These are phyloP conservation scores for Leccinum griseonigrum DNA, from an alignment of 1,284 basidiomycete genomes.

Conservation along the genomic window DNA sequence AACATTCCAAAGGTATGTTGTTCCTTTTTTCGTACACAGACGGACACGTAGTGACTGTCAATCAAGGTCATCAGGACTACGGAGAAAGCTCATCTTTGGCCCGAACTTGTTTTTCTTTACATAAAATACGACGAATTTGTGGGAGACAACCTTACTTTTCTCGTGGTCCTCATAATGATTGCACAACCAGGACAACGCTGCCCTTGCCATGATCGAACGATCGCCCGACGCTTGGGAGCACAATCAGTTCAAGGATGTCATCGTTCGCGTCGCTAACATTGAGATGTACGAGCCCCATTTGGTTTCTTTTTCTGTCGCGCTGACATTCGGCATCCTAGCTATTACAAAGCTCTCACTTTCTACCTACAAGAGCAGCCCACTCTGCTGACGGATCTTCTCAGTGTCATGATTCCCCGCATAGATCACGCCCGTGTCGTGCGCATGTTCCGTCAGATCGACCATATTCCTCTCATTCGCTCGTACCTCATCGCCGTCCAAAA, in stretches of 20 bases:
- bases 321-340: slow-evolving; percentile 41
- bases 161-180: neutral
- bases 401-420: slow-evolving; percentile 89
- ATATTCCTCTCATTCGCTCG: slow-evolving; percentile 91
- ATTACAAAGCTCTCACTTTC: slow-evolving; percentile 87
- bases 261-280: slow-evolving; percentile 94
- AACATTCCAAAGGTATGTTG: slow-evolving; percentile 76
- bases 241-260: slow-evolving; percentile 97
- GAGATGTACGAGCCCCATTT: slow-evolving; percentile 71
- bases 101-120: slow-evolving; percentile 98
- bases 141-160: slow-evolving; percentile 30
- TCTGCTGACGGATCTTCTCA: slow-evolving; percentile 90
- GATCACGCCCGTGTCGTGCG: slow-evolving; percentile 95
- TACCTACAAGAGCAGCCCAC: slow-evolving; percentile 94
- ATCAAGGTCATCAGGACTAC: slow-evolving; percentile 86
- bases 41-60: slow-evolving; percentile 13
- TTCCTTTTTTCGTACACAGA: neutral
- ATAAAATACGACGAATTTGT: slow-evolving; percentile 97
- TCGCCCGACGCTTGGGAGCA: slow-evolving; percentile 98
- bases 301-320: neutral
- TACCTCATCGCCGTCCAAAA: slow-evolving; percentile 98
- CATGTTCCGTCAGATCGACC: slow-evolving; percentile 94
- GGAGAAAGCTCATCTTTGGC: slow-evolving; percentile 97
- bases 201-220: slow-evolving; percentile 96
- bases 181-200: slow-evolving; percentile 81